These are phyloP conservation scores for Talaromyces sp. DNA, from an alignment of 2,329 filamentous ascomycete species.

Conservation along the genomic window DNA sequence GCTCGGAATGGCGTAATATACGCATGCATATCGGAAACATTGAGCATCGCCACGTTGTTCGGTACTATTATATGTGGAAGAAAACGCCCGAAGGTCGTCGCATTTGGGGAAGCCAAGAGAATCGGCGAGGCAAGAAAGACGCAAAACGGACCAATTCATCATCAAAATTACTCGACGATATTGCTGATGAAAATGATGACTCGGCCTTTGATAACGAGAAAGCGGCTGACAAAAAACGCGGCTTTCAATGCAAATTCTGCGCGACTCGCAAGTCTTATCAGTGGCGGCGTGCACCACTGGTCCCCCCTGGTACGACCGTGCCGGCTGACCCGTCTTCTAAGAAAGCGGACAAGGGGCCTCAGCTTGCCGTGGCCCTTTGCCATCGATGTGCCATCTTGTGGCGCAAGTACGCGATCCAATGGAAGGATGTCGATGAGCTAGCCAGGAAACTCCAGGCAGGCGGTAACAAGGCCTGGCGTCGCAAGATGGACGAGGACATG, in stretches of 20 bases:
- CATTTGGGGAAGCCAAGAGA: constrained; percentile 84
- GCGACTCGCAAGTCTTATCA: constrained; percentile 71
- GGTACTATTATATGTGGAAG: constrained; percentile 98
- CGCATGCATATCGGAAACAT: constrained; percentile 76
- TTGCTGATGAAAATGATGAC: constrained; percentile 88
- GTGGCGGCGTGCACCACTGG: constrained; percentile 84
- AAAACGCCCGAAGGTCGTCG: constrained; percentile 79
- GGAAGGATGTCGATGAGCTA: constrained; percentile 88
- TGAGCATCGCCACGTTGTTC: constrained; percentile 72
- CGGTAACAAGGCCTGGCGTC: constrained; percentile 77
- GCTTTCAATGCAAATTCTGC: constrained; percentile 94
- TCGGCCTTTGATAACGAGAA: constrained; percentile 93
- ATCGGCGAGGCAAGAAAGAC: constrained; percentile 85
- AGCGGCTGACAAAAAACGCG: constrained; percentile 68
- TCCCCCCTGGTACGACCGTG: constrained; percentile 63
- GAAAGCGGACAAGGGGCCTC: constrained; percentile 70
- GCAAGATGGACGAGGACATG: constrained; percentile 86
- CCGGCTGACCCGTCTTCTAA: constrained; percentile 56
- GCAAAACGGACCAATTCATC: constrained; percentile 58
- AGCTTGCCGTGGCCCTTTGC: constrained; percentile 77
- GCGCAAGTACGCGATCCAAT: constrained; percentile 93
- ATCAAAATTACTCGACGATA: constrained; percentile 79
- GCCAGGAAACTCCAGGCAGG: constrained; percentile 77
- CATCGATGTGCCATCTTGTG: constrained; percentile 86
- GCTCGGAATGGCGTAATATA: constrained; percentile 80